A percentile compares a stretch with the other conserved stretches of the same genome.
Conservation (phyloP, 345 rosid species). For the Orychophragmus violaceus region DNA sequence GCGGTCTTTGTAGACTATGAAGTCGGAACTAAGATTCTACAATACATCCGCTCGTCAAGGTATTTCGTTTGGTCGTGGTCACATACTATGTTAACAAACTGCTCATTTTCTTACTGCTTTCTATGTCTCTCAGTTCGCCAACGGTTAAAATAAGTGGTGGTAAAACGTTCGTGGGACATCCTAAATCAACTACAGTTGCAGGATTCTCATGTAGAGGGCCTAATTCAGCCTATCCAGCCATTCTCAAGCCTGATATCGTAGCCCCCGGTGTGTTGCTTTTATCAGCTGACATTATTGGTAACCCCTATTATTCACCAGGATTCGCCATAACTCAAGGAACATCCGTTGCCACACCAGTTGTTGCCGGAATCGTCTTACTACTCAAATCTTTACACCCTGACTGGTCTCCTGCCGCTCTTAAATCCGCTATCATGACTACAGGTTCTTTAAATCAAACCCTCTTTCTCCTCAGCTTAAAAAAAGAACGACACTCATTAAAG, state of each 20-base stretch:
- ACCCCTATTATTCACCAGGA: fast-evolving
- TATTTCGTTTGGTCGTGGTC: neutral
- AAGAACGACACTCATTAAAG: too few relatives aligned
- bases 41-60: slow-evolving; percentile 18
- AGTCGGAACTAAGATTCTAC: slow-evolving; percentile 6
- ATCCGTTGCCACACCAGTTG: neutral
- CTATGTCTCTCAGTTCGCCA: slow-evolving; percentile 9
- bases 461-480: too few relatives aligned
- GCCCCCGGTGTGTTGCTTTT: slow-evolving; percentile 14
- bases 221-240: neutral
- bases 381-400: slow-evolving; percentile 26
- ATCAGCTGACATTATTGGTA: neutral
- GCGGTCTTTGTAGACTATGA: neutral
- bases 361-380: slow-evolving; percentile 7
- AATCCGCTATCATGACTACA: slow-evolving; percentile 26
- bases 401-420: slow-evolving; percentile 30
- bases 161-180: slow-evolving; percentile 12
- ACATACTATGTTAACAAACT: neutral
- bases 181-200: neutral
- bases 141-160: neutral
- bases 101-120: neutral
- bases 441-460: neutral
- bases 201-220: slow-evolving; percentile 23
- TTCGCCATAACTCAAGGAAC: neutral
- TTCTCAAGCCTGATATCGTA: slow-evolving; percentile 29